Conservation (phyloP, 805 yeast species). For the Candida chauliodis region DNA sequence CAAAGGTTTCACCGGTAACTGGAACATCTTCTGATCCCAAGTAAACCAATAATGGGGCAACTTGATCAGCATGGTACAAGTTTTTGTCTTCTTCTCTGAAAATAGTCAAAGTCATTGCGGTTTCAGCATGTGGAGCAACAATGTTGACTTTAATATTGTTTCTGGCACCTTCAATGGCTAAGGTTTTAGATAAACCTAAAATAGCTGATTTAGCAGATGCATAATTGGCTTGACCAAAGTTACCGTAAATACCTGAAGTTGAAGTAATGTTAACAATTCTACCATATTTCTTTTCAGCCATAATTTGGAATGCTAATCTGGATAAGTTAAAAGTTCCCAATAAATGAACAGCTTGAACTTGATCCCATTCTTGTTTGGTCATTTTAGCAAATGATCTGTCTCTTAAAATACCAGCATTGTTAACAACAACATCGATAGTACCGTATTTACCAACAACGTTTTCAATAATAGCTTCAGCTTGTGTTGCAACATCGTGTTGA, state of each 20-base stretch:
- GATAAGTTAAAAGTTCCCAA: conserved; percentile 77
- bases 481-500: conserved; percentile 72
- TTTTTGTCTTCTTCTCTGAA: conserved; percentile 77
- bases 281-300: conserved; percentile 74
- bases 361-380: conserved; percentile 80
- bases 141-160: conserved; percentile 70
- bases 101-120: conserved; percentile 92
- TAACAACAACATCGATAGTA: conserved; percentile 76
- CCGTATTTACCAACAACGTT: conserved; percentile 78
- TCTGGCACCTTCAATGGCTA: conserved; percentile 89
- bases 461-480: conserved; percentile 71
- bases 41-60: conserved; percentile 83
- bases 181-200: conserved; percentile 76
- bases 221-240: conserved; percentile 96
- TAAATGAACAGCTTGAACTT: conserved; percentile 77
- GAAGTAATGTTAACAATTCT: conserved; percentile 85
- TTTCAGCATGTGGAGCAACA: conserved; percentile 97
- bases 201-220: conserved; percentile 91
- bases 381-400: conserved; percentile 85
- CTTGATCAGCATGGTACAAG: conserved; percentile 80
- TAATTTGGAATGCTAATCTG: conserved; percentile 90
- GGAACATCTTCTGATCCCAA: conserved; percentile 72
- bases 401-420: conserved; percentile 93
- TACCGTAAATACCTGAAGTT: conserved; percentile 96
- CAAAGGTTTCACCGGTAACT: conserved; percentile 78